Conservation (phyloP, 2,329 filamentous ascomycete genomes). For the Botryosphaeria dothidea region DNA sequence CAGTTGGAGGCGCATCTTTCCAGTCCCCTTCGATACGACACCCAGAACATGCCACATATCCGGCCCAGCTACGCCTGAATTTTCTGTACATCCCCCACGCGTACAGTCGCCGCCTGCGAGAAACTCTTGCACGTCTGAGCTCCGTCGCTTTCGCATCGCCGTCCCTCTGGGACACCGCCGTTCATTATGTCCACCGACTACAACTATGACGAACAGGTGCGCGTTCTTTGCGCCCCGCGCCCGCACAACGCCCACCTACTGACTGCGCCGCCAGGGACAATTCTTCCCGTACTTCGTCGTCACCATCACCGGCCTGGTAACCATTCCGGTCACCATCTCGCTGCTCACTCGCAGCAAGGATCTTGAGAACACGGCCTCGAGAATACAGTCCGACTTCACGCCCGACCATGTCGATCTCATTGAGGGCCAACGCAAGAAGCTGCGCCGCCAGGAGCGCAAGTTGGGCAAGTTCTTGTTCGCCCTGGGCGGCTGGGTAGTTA, state of each 20-base stretch:
- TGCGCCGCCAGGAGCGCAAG: constrained; percentile 86
- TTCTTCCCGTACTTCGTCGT: constrained; percentile 99
- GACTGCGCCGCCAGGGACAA: constrained; percentile 64
- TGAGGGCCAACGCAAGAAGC: constrained; percentile 76
- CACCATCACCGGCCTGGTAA: constrained; percentile 83
- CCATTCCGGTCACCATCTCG: constrained; percentile 85
- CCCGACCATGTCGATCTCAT: constrained; percentile 83
- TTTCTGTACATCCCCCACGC: not conserved
- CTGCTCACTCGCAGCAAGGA: constrained; percentile 79
- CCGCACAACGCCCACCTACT: constrained; percentile 9
- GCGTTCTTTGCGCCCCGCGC: constrained; percentile 21
- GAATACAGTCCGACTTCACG: constrained; percentile 79
- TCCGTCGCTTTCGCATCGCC: not conserved
- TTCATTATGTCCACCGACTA: constrained; percentile 86
- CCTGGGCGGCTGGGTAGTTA: constrained; percentile 75
- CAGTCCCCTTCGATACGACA: not conserved
- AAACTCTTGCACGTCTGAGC: not conserved
- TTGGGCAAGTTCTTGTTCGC: constrained; percentile 81
- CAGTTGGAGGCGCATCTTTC: constrained; percentile 14
- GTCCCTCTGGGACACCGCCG: constrained; percentile 19
- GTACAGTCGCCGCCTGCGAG: not conserved
- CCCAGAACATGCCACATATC: constrained; percentile 9
- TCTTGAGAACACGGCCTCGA: constrained; percentile 76
- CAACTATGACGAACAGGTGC: constrained; percentile 92
- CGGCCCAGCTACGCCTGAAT: constrained; percentile 3